Evolutionary conservation across 2,329 filamentous ascomycete species (phyloP), one percentile per base, ranked within the genome.

Genomic region (Fusarium sp.): DNA sequence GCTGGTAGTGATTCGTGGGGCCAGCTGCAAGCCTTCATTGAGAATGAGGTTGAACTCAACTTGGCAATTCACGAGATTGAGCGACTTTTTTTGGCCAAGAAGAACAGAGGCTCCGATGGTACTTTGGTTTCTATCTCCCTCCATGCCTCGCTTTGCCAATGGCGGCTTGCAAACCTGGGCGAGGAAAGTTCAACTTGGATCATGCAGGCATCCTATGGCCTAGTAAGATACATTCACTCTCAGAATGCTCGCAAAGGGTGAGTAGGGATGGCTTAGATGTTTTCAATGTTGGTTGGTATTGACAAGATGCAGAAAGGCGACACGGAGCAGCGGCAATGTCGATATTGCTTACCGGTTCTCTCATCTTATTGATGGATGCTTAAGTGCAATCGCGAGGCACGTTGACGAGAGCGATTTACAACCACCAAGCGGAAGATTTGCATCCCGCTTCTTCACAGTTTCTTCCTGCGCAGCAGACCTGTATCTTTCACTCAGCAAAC

Each of bases 121-220:
- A 31, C 31, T 13, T 31, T 13, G 35, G 1, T 29, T 24, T 40
- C 38, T 1, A 40, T 40, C 10, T 47, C 59, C 0, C 13, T 66
- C 0, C 64, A 66, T 24, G 8, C 20, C 9, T 54, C 64, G 0
- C 29, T 66, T 1, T 66, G 64, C 8, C 64, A 56, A n/a, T 66
- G 64, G 58, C 60, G 58, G 9, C n/a, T 66, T n/a, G 27, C 45
- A 4, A 62, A 34, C 4, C 56, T 66, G 34, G 16, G 35, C 7
- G 35, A 42, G 16, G 35, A 45, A 0, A n/a, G 16, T 7, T 35
- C 50, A 2, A 10, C 16, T 0, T 66, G 57, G 64, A 45, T 62
- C 2, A 62, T 66, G 14, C 40, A 62, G 10, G 64, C 64, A 16
- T 34, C 64, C 2, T 54, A 40, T 10, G 38, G 18, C 6, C 27